Base-by-base conservation (phyloP, 2,329 filamentous ascomycete genomes). In the Hymenoscyphus fructigenus region DNA sequence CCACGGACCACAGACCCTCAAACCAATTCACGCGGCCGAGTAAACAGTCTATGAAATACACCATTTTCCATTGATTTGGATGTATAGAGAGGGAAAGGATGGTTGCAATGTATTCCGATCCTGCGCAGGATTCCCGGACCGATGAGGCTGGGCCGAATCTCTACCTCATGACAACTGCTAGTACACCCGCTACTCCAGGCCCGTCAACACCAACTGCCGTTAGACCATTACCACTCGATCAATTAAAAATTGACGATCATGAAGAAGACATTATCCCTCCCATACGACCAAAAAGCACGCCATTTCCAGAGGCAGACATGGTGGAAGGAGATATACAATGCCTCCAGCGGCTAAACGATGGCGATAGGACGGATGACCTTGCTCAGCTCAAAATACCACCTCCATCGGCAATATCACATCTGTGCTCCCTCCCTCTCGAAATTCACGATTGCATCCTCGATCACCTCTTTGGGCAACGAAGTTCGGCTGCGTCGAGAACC, bases 391-490 rank as follows among this genome's bases (percentile, higher is more conserved):
- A 62, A 17, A 44, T 55, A 55, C 17, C 47, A 15, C 12, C 56
- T 17, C 36, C 60, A 2, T 65, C 67, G 10, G 62, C 68, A 23
- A 65, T 32, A 15, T 70, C 69, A 17, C 55, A 67, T n/a, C 63
- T 76, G 20, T 68, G 61, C 38, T 64, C 85, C 67, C 78, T 91
- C 1, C 89, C 90, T 1, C 82, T 84, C 63, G 89, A 92, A 75
- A 89, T 92, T 14, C 88, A 91, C 73, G 88, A 91, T 71, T 85
- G 84, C 63, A 88, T 92, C 62, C 79, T 92, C 15, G 89, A 92
- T 74, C 84, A 90, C 69, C 78, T 91, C 1, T 91, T 91, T 71
- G 89, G 88, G 3, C 87, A 89, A 65, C 84, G 87, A 57, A 84
- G 87, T 50, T 88, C 89, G 0, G 80, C 87, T 5, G 81, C 85